These are phyloP conservation scores for Candida anglica DNA, from an alignment of 805 yeast species.

Conservation along the genomic window DNA sequence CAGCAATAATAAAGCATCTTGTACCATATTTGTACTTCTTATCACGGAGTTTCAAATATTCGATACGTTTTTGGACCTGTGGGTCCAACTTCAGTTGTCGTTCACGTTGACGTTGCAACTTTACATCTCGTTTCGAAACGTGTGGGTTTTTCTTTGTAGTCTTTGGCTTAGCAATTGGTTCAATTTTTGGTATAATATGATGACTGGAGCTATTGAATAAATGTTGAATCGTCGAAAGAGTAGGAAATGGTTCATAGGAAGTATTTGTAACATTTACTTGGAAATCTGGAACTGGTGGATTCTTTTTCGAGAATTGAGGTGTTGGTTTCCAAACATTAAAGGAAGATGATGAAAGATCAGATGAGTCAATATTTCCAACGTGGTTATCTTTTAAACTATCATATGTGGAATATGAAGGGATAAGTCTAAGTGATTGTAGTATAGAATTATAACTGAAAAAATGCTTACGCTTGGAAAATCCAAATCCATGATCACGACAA, in stretches of 20 bases:
- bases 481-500: no score
- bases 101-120: slow-evolving; percentile 18
- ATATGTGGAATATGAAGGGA: slow-evolving; percentile 12
- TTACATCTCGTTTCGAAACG: slow-evolving; percentile 23
- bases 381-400: slow-evolving; percentile 10
- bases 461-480: slow-evolving; percentile 11
- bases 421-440: slow-evolving; percentile 17
- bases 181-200: slow-evolving; percentile 2
- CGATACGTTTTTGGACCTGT: slow-evolving; percentile 18
- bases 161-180: slow-evolving; percentile 1
- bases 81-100: slow-evolving; percentile 23
- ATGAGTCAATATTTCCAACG: no score
- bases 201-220: slow-evolving; percentile 15
- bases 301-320: slow-evolving; percentile 62
- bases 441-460: slow-evolving; percentile 21
- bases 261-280: slow-evolving; percentile 60
- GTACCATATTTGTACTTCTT: slow-evolving; percentile 49
- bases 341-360: slow-evolving; percentile 13
- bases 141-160: slow-evolving; percentile 11
- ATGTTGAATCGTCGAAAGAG: slow-evolving; percentile 34
- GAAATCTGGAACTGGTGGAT: slow-evolving; percentile 72
- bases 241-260: slow-evolving; percentile 42
- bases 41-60: slow-evolving; percentile 29
- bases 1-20: slow-evolving; percentile 56
- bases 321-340: slow-evolving; percentile 85